Conservation (phyloP, 1,139 yeast species). For the Tardiomyces blankii region DNA sequence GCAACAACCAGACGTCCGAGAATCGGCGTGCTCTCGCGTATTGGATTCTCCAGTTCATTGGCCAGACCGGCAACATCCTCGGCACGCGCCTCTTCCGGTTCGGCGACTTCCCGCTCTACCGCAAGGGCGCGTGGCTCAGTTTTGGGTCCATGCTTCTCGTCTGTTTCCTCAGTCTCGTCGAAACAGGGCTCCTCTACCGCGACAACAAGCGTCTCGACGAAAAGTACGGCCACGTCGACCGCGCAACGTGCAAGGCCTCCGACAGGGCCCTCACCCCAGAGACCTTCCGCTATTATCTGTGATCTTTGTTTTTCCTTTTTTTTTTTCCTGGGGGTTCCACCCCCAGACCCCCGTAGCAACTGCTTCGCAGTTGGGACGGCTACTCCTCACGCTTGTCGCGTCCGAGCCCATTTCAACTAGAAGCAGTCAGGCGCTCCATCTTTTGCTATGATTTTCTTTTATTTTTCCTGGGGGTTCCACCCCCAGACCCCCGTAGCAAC, state of each 20-base stretch:
- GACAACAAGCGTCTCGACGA: conserved; percentile 16
- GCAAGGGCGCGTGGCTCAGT: conserved; percentile 20
- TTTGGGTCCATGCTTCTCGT: conserved; percentile 15
- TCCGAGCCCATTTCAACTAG: no score
- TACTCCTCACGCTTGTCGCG: no score
- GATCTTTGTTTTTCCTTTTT: no score
- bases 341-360: no score
- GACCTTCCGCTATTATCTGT: not conserved
- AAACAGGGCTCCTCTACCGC: conserved; percentile 10
- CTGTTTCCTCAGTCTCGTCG: conserved; percentile 10
- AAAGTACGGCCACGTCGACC: conserved; percentile 11
- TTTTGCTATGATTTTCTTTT: no score
- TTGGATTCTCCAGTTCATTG: conserved; percentile 21
- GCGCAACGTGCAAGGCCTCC: not conserved
- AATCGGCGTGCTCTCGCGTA: conserved; percentile 20
- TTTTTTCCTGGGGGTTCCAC: no score
- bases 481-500: no score
- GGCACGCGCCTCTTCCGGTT: conserved; percentile 23
- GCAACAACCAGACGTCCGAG: conserved; percentile 24
- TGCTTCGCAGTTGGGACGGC: no score
- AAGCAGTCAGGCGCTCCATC: no score
- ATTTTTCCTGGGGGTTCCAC: no score
- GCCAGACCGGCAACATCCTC: conserved; percentile 24
- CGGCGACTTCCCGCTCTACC: conserved; percentile 19
- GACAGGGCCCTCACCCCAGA: not conserved